These are phyloP conservation scores for Plasmodium relictum DNA, from an alignment of 169 alveolate species.

Conservation along the genomic window DNA sequence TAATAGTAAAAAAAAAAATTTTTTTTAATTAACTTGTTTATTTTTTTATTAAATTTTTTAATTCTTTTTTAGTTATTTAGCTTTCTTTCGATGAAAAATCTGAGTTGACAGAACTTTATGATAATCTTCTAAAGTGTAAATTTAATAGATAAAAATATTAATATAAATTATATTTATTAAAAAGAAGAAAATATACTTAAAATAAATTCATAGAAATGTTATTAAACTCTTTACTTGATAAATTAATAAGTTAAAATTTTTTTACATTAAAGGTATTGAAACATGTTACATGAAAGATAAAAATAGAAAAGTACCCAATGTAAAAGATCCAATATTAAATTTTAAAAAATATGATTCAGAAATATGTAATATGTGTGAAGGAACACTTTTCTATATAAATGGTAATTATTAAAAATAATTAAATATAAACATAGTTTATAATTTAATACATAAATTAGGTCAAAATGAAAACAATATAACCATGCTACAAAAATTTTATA, in stretches of 20 bases:
- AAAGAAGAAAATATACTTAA: background rate
- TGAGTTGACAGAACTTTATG: slow-evolving; percentile 18
- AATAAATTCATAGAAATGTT: background rate
- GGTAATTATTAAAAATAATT: slow-evolving; percentile 11
- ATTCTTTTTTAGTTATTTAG: slow-evolving; percentile 38
- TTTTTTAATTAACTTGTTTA: background rate
- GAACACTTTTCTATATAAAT: slow-evolving; percentile 61
- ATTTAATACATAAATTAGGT: slow-evolving; percentile 5
- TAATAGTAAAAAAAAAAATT: slow-evolving; percentile 27
- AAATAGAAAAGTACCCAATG: background rate
- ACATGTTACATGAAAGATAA: slow-evolving; percentile 20
- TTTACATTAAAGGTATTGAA: slow-evolving; percentile 12
- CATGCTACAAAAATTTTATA: slow-evolving; percentile 43
- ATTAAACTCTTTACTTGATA: background rate
- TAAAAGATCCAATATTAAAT: background rate
- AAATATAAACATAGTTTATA: background rate
- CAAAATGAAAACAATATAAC: slow-evolving; percentile 13
- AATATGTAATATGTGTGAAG: slow-evolving; percentile 45
- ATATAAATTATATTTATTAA: background rate
- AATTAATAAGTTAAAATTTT: background rate
- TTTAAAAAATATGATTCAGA: slow-evolving; percentile 9
- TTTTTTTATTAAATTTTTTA: background rate
- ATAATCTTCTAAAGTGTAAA: slow-evolving; percentile 44
- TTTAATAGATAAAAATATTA: background rate
- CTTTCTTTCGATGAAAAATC: slow-evolving; percentile 25